phyloP scores from a whole-genome alignment of 345 rosid genomes.

The Brassica carinata region DNA sequence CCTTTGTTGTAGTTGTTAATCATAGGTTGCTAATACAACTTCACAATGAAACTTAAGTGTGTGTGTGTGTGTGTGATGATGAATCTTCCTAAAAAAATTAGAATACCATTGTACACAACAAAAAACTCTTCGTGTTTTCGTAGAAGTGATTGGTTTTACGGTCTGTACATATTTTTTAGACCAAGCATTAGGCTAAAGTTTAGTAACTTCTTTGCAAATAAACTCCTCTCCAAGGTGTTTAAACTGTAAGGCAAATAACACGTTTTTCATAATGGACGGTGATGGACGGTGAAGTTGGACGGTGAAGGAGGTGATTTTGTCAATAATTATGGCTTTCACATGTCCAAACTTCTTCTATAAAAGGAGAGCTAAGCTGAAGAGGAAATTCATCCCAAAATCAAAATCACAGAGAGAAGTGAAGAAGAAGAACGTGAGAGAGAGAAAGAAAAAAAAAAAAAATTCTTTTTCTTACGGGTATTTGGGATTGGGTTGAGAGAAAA shows the following conservation, averaged over 20 bases:
- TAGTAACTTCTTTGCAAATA: not conserved
- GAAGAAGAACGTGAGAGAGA: too few relatives aligned
- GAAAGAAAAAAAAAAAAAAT: too few relatives aligned
- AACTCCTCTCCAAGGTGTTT: not conserved
- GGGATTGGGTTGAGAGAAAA: too few relatives aligned
- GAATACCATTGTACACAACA: not conserved
- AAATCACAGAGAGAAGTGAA: too few relatives aligned
- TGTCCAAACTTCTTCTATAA: too few relatives aligned
- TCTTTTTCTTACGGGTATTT: too few relatives aligned
- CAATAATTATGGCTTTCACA: too few relatives aligned
- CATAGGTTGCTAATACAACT: constrained; percentile 27
- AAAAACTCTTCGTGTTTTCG: not conserved
- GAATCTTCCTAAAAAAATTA: constrained; percentile 6
- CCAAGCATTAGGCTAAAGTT: not conserved
- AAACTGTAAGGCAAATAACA: not conserved
- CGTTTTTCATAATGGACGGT: too few relatives aligned
- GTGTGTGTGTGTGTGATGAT: not conserved
- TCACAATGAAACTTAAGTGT: constrained; percentile 6
- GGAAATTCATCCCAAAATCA: too few relatives aligned
- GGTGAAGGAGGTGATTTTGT: too few relatives aligned
- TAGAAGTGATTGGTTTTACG: not conserved
- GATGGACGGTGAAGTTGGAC: too few relatives aligned
- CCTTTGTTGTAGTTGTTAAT: constrained; percentile 26
- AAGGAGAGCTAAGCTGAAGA: too few relatives aligned
- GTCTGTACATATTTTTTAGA: constrained; percentile 18